phyloP scores from a whole-genome alignment of 441 rosid species.

The Melastoma candidum region DNA sequence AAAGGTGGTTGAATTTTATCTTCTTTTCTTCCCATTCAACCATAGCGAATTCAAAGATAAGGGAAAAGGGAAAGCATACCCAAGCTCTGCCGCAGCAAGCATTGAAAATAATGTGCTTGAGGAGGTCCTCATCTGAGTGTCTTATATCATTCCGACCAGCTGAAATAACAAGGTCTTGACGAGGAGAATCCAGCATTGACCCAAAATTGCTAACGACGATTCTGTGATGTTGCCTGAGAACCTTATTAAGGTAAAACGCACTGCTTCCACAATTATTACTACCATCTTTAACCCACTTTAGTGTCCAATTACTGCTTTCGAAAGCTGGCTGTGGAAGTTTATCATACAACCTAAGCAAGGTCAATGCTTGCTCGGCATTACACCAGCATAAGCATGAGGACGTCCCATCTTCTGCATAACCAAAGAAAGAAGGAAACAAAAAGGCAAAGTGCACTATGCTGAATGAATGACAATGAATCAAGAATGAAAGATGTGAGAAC shows the following conservation, averaged over 20 bases:
- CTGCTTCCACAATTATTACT: conserved; percentile 21
- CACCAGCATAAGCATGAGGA: conserved; percentile 80
- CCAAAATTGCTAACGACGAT: conserved; percentile 48
- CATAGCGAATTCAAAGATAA: not conserved
- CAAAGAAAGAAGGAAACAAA: conserved; percentile 1
- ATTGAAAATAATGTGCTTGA: conserved; percentile 41
- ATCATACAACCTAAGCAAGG: conserved; percentile 60
- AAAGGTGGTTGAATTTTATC: not conserved
- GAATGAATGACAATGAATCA: no score
- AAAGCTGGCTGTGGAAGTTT: conserved; percentile 31
- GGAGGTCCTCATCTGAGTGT: conserved; percentile 48
- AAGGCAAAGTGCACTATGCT: conserved; percentile 7
- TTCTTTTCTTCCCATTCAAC: no score
- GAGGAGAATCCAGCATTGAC: conserved; percentile 37
- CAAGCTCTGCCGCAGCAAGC: conserved; percentile 45
- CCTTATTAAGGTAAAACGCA: conserved; percentile 42
- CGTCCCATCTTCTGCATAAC: conserved; percentile 70
- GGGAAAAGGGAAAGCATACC: conserved; percentile 32
- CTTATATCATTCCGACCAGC: conserved; percentile 37
- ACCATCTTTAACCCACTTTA: conserved; percentile 29
- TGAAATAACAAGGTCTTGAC: conserved; percentile 43
- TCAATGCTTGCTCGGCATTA: conserved; percentile 52
- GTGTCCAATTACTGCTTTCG: conserved; percentile 25
- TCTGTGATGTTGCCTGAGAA: conserved; percentile 45
- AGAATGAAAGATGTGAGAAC: no score